These are phyloP conservation scores for Blastobotrys persicus DNA, from an alignment of 1,139 yeast genomes.

Conservation along the genomic window DNA sequence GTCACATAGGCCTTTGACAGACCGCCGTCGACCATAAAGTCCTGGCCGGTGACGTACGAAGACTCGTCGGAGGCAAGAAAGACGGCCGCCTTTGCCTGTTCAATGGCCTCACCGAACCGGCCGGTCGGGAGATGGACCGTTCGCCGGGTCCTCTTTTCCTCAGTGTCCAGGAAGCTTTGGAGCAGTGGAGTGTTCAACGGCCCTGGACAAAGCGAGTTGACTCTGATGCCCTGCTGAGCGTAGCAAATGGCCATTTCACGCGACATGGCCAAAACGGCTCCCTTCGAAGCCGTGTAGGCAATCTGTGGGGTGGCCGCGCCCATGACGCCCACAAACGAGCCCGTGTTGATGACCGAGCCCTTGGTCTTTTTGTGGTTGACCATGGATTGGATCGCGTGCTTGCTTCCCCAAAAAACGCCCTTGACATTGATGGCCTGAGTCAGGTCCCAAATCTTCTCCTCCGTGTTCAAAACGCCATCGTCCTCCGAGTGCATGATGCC, in stretches of 20 bases:
- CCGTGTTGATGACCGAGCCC: constrained; percentile 61
- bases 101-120: constrained; percentile 55
- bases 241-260: constrained; percentile 68
- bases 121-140: constrained; percentile 59
- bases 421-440: constrained; percentile 54
- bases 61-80: constrained; percentile 79
- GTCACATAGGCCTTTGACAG: constrained; percentile 37
- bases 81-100: constrained; percentile 78
- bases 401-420: constrained; percentile 59
- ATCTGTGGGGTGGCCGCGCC: constrained; percentile 40
- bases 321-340: constrained; percentile 59
- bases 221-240: constrained; percentile 65
- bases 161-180: constrained; percentile 49
- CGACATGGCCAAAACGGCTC: constrained; percentile 44
- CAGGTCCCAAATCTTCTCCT: constrained; percentile 48
- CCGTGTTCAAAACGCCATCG: constrained; percentile 43
- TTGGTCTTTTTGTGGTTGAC: constrained; percentile 46
- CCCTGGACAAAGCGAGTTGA: constrained; percentile 69
- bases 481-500: constrained; percentile 76
- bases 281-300: constrained; percentile 44
- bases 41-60: constrained; percentile 80
- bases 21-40: constrained; percentile 85
- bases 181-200: constrained; percentile 56
- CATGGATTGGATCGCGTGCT: constrained; percentile 50
- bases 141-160: constrained; percentile 39